Conservation (phyloP, 2,329 filamentous ascomycete genomes). For the Cyanodermella asteris region DNA sequence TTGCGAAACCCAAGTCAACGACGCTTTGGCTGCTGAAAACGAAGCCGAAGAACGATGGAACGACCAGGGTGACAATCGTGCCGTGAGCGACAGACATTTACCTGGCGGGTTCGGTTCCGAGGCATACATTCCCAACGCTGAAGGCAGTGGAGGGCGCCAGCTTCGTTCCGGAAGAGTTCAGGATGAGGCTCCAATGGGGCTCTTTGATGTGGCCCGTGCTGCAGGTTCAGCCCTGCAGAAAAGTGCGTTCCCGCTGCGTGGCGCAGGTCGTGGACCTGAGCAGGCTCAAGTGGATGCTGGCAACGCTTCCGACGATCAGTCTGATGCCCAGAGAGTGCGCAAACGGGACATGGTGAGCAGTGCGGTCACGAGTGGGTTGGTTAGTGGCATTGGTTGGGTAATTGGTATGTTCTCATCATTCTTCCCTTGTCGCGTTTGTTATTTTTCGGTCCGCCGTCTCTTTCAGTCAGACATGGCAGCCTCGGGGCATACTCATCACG, state of each 20-base stretch:
- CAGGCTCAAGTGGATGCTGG: too few species aligned
- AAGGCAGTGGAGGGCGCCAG: too few species aligned
- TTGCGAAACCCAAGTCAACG: slow-evolving; percentile 37
- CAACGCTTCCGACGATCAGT: slow-evolving; percentile 7
- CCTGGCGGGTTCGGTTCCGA: slow-evolving; percentile 8
- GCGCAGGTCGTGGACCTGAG: too few species aligned
- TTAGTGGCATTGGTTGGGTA: slow-evolving; percentile 42
- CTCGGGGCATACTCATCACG: too few species aligned
- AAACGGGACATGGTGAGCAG: slow-evolving; percentile 37
- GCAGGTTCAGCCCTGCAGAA: slow-evolving; percentile 26
- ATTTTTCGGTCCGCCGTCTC: too few species aligned
- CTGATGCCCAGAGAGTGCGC: slow-evolving; percentile 14
- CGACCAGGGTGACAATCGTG: slow-evolving; percentile 30
- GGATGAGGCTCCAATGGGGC: slow-evolving; percentile 27
- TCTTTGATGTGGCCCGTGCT: slow-evolving; percentile 30
- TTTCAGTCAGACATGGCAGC: too few species aligned
- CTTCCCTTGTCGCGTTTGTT: too few species aligned
- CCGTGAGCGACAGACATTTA: slow-evolving; percentile 15
- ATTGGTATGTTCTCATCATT: slow-evolving; percentile 22
- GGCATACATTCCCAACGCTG: slow-evolving; percentile 12
- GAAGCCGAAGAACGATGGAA: slow-evolving; percentile 37
- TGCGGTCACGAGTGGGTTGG: slow-evolving; percentile 39
- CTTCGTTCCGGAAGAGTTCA: too few species aligned
- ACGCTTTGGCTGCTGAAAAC: slow-evolving; percentile 30
- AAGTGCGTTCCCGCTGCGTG: slow-evolving; percentile 22